Evolutionary conservation across 805 yeast genomes (phyloP), one percentile per base, ranked within the genome.

Genomic region (Isabelozyma gotoi): DNA sequence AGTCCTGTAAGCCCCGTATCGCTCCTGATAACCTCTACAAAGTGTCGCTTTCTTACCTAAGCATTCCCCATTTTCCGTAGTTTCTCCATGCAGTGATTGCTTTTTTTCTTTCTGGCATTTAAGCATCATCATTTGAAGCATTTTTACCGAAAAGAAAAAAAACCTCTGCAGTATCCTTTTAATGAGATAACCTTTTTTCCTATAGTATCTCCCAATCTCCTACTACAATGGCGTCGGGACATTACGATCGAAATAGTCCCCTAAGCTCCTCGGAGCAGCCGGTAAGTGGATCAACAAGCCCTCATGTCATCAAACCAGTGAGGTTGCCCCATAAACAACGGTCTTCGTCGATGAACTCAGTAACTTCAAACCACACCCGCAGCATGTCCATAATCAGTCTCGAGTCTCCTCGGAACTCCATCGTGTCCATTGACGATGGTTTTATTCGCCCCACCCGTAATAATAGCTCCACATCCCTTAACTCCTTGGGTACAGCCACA

Each of bases 361-460:
- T 54, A 12, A 47, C 59, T 8, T 63, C 68, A 12, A 55, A 51
- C 24, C 56, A 58, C 27, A 53, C 55, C 17, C 50, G 74, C 34
- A 63, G 71, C 48, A 57, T 68, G 60, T 64, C 71, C 11, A 60
- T 68, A 10, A 64, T 62, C 15, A 62, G 70, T 50, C 45, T 68
- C 39, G 75, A 65, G 37, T 61, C 67, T 50, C 73, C 74, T 3
- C 55, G 74, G 33, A 71, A 71, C 48, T 65, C 71, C 19, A 69
- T 71, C 12, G 68, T 66, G 4, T 65, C 71, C 8, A 55, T 65
- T 1, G 76, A 71, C 41, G 76, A 71, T 41, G 48, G 45, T 31
- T 45, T 55, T 37, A 38, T 52, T 15, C 51, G 62, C 21, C 59
- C 60, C 19, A 59, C 68, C 2, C 48, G 75, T 39, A 68, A 67